These are phyloP conservation scores for Penicillium brasilianum DNA, from an alignment of 2,329 filamentous ascomycete genomes.

Conservation along the genomic window DNA sequence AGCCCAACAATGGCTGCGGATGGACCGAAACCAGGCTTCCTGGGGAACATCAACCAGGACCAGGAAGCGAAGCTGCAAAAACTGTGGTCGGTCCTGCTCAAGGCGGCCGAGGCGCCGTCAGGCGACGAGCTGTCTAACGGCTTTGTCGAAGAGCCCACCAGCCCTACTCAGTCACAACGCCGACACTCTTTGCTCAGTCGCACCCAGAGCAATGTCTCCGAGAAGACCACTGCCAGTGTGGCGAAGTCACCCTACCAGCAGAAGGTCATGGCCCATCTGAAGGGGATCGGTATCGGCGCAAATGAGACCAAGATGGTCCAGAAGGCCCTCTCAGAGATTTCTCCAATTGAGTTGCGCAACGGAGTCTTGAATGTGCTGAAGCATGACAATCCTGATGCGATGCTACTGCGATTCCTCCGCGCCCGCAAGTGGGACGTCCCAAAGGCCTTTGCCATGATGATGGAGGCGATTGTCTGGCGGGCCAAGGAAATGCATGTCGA, in stretches of 20 bases:
- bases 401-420: constrained; percentile 78
- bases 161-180: constrained; percentile 40
- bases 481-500: constrained; percentile 81
- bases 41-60: constrained; percentile 82
- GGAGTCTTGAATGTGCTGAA: constrained; percentile 67
- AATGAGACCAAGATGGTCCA: constrained; percentile 75
- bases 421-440: constrained; percentile 93
- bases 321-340: constrained; percentile 73
- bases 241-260: constrained; percentile 25
- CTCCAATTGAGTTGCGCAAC: constrained; percentile 74
- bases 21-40: constrained; percentile 61
- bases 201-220: constrained; percentile 47
- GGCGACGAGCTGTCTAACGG: constrained; percentile 42
- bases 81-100: constrained; percentile 78
- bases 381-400: constrained; percentile 86
- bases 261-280: constrained; percentile 28
- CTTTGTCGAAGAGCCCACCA: constrained; percentile 52
- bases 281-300: constrained; percentile 26
- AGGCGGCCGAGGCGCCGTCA: constrained; percentile 69
- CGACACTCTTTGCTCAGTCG: constrained; percentile 44
- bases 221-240: constrained; percentile 78
- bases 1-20: constrained; percentile 22
- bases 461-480: constrained; percentile 90
- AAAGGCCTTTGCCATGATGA: constrained; percentile 86
- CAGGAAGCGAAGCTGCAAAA: constrained; percentile 86